Conservation (phyloP, 352 stramenopile species). For the Pythium aristosporum region DNA sequence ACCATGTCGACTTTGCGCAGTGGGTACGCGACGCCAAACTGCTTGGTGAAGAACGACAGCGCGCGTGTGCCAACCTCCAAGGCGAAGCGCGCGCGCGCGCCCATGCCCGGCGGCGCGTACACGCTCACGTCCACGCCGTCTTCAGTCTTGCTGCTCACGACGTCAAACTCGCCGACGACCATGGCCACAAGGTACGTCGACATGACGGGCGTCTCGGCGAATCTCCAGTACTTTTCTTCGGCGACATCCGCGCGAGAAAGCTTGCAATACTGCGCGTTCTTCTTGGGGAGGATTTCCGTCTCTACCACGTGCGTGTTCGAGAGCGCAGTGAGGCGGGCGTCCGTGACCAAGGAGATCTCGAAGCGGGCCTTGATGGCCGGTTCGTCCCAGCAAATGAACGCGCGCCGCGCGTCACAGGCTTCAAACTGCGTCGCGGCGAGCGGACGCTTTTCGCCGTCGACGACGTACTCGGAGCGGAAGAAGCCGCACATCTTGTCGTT, state of each 20-base stretch:
- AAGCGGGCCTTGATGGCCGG: conserved; percentile 96
- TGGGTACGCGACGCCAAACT: conserved; percentile 91
- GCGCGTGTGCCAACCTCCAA: conserved; percentile 68
- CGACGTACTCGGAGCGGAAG: conserved; percentile 93
- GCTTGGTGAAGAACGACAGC: conserved; percentile 69
- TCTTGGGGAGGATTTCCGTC: conserved; percentile 56
- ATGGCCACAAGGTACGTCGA: conserved; percentile 97
- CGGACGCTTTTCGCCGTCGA: conserved; percentile 89
- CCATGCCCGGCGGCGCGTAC: conserved; percentile 94
- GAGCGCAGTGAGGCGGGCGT: conserved; percentile 89
- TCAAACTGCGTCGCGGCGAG: conserved; percentile 91
- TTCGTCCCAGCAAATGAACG: conserved; percentile 98
- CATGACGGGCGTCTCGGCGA: conserved; percentile 95
- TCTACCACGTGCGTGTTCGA: conserved; percentile 96
- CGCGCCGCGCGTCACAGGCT: conserved; percentile 86
- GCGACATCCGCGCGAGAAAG: conserved; percentile 39
- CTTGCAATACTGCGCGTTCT: conserved; percentile 55
- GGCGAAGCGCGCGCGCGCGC: conserved; percentile 88
- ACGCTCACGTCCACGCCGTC: conserved; percentile 93
- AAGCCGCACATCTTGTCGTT: conserved; percentile 96
- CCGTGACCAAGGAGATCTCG: conserved; percentile 91
- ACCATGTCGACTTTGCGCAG: conserved; percentile 99
- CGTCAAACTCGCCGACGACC: conserved; percentile 96
- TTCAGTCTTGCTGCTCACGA: conserved; percentile 84
- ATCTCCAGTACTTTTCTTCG: conserved; percentile 78